phyloP scores from a whole-genome alignment of 306 rosid genomes.

The Abrus precatorius region DNA sequence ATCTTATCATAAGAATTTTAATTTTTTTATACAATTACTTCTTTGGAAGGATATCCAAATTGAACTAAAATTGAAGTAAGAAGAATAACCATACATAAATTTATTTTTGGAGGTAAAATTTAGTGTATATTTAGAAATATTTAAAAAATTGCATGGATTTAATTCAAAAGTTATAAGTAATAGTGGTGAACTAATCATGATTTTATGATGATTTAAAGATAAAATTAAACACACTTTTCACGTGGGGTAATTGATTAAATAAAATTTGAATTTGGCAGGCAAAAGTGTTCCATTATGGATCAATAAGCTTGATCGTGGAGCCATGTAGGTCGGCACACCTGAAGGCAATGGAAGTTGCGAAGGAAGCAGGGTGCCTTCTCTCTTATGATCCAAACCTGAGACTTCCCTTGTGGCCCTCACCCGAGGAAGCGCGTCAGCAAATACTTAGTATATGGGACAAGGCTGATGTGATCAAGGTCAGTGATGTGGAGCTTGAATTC shows the following conservation, averaged over 20 bases:
- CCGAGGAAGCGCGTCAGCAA: conserved; percentile 83
- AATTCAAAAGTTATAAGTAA: too few relatives aligned
- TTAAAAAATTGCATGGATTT: too few relatives aligned
- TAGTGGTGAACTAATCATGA: too few relatives aligned
- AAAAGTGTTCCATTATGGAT: conserved; percentile 90
- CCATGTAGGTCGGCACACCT: conserved; percentile 97
- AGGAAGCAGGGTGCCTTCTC: conserved; percentile 86
- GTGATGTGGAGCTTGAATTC: conserved; percentile 90
- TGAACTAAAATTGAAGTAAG: not conserved
- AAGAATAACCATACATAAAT: not conserved
- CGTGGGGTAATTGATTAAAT: not conserved
- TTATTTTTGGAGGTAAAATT: not conserved
- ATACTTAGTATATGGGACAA: conserved; percentile 90
- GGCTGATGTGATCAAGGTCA: conserved; percentile 89
- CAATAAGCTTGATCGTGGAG: conserved; percentile 96
- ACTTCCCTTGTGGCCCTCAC: conserved; percentile 82
- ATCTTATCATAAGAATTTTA: too few relatives aligned
- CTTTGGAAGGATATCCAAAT: too few relatives aligned
- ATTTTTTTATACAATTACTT: too few relatives aligned
- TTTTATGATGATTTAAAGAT: too few relatives aligned
- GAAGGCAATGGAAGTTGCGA: conserved; percentile 88
- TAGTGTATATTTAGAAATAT: not conserved
- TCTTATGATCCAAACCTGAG: conserved; percentile 92
- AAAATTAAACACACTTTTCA: not conserved
- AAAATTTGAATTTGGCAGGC: conserved; percentile 63